These are phyloP conservation scores for Vanrija pseudolonga DNA, from an alignment of 1,284 basidiomycete species.

Conservation along the genomic window DNA sequence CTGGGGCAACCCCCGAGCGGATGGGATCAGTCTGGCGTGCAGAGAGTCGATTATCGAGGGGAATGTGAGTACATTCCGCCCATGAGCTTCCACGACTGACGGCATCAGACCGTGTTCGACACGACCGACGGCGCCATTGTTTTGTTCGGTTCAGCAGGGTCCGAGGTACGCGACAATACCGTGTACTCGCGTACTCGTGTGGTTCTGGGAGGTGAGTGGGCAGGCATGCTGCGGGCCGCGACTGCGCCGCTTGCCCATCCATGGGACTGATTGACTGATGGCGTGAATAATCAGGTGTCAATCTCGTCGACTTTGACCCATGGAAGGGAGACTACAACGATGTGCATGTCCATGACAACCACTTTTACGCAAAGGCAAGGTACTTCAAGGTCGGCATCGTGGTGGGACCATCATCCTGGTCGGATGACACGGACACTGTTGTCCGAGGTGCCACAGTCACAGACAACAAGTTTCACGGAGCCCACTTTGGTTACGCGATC, in stretches of 20 bases:
- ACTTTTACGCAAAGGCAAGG: conserved; percentile 41
- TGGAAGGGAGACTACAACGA: conserved; percentile 48
- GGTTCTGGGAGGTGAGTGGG: conserved; percentile 39
- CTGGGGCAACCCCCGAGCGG: conserved; percentile 47
- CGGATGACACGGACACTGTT: conserved; percentile 47
- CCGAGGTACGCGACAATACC: conserved; percentile 40
- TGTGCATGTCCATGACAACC: conserved; percentile 45
- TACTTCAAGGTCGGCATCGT: conserved; percentile 50
- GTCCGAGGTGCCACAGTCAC: conserved; percentile 44
- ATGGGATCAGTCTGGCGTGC: conserved; percentile 51
- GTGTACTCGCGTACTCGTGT: conserved; percentile 46
- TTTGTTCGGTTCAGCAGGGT: conserved; percentile 47
- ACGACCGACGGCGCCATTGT: conserved; percentile 51
- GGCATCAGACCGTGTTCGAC: too few relatives aligned
- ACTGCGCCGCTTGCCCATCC: neutral
- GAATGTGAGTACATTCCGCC: conserved; percentile 36
- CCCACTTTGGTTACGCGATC: conserved; percentile 48
- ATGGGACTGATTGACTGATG: too few relatives aligned
- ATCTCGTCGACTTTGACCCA: conserved; percentile 50
- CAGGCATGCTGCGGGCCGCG: too few relatives aligned
- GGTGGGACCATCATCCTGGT: conserved; percentile 49
- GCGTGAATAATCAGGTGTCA: conserved; percentile 33
- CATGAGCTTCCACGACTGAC: conserved; percentile 44
- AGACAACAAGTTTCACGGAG: conserved; percentile 43
- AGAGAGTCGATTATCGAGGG: conserved; percentile 46